These are phyloP conservation scores for Candida chilensis DNA, from an alignment of 805 yeast species.

Conservation along the genomic window DNA sequence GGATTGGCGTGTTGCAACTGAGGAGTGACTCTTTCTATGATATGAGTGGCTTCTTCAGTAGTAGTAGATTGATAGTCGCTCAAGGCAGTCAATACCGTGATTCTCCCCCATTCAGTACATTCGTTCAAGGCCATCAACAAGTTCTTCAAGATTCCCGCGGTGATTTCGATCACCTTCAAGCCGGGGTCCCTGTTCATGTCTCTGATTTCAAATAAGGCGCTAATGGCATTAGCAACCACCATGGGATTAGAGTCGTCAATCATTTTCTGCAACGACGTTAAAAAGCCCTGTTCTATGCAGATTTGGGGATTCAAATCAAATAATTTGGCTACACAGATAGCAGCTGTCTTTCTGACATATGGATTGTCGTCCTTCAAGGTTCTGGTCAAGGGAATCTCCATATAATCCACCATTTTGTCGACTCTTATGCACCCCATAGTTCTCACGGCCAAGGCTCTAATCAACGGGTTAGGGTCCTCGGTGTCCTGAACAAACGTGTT, in stretches of 20 bases:
- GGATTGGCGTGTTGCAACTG: conserved; percentile 97
- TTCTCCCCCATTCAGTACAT: conserved; percentile 99
- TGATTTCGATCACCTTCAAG: conserved; percentile 23
- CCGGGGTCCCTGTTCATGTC: conserved; percentile 48
- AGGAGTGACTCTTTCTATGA: conserved; percentile 84
- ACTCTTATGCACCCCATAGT: conserved; percentile 99
- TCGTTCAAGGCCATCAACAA: conserved; percentile 83
- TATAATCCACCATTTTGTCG: conserved; percentile 89
- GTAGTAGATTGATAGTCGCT: conserved; percentile 56
- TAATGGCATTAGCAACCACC: conserved; percentile 93
- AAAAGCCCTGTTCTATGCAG: conserved; percentile 82
- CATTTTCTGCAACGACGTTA: conserved; percentile 55
- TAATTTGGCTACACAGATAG: conserved; percentile 91
- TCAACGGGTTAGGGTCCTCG: conserved; percentile 93
- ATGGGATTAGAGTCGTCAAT: conserved; percentile 88
- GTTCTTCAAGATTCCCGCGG: conserved; percentile 39
- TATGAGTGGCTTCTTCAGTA: conserved; percentile 65
- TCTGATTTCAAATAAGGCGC: conserved; percentile 77
- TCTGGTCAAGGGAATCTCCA: conserved; percentile 80
- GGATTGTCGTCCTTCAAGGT: conserved; percentile 92
- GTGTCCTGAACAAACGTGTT: conserved; percentile 94
- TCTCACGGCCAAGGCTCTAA: conserved; percentile 91
- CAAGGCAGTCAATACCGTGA: conserved; percentile 76
- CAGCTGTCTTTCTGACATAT: conserved; percentile 95
- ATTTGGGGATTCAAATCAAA: conserved; percentile 76